A percentile compares a stretch with the other conserved stretches of the same genome.
phyloP scores from a whole-genome alignment of 2,329 filamentous ascomycete species.

The Pseudogymnoascus pannorum region DNA sequence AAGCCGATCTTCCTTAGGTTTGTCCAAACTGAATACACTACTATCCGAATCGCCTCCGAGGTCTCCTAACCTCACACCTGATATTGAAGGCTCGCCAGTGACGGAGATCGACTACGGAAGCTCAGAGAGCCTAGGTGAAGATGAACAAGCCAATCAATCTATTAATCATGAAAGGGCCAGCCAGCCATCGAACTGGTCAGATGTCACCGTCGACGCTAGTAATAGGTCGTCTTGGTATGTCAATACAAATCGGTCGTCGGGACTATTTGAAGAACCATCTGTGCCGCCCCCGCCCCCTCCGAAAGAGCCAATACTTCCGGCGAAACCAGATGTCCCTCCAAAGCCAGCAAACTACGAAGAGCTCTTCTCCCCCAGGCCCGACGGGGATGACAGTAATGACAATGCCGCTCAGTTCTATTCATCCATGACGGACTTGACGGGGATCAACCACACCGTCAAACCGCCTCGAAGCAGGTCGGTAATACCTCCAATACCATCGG shows the following conservation, averaged over 20 bases:
- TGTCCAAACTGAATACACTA: neutral
- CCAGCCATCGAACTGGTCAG: constrained; percentile 53
- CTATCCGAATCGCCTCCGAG: neutral
- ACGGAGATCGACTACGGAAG: constrained; percentile 29
- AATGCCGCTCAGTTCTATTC: neutral
- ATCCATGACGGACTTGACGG: neutral
- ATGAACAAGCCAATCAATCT: constrained; percentile 1
- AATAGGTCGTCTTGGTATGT: constrained; percentile 31
- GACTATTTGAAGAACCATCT: constrained; percentile 19
- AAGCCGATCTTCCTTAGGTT: neutral
- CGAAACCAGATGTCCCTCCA: neutral
- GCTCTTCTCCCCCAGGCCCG: neutral
- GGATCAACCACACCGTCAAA: neutral
- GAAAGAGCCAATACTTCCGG: neutral
- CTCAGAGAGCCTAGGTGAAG: constrained; percentile 18
- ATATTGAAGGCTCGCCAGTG: constrained; percentile 17
- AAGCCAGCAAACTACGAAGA: neutral
- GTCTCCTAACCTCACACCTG: neutral
- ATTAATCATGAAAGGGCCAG: constrained; percentile 40
- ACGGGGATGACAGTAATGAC: neutral
- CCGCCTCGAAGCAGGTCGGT: neutral
- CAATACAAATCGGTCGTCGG: constrained; percentile 22
- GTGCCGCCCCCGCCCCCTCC: neutral
- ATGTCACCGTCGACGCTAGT: constrained; percentile 49
- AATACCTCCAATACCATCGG: neutral